phyloP scores from a whole-genome alignment of 2,329 filamentous ascomycete genomes.

The Fusarium sp. region DNA sequence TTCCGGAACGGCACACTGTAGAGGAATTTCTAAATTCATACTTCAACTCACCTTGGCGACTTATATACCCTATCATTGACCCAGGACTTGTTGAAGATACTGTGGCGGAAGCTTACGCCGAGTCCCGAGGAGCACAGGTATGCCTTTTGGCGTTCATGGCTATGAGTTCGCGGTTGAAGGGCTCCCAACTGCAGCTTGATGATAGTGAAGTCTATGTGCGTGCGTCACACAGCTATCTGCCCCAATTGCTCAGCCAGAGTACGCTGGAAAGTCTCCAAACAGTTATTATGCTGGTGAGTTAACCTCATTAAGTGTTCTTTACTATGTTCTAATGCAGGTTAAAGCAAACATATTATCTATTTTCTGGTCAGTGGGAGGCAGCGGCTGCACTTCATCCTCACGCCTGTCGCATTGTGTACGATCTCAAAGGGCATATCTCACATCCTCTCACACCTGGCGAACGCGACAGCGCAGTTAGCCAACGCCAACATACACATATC shows the following conservation, averaged over 20 bases:
- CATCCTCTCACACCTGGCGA: rapidly evolving
- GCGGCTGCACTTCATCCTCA: not conserved
- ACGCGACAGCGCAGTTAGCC: rapidly evolving
- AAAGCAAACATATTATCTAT: not conserved
- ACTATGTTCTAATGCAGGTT: not conserved
- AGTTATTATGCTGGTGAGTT: not conserved
- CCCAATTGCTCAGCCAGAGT: rapidly evolving
- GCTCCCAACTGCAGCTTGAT: rapidly evolving
- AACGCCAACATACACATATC: not conserved
- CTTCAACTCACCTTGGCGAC: not conserved
- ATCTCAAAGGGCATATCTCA: not conserved
- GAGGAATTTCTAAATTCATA: not conserved
- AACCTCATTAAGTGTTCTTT: rapidly evolving
- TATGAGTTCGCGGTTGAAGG: not conserved
- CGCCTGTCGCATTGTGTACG: not conserved
- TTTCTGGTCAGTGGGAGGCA: not conserved
- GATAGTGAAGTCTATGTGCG: not conserved
- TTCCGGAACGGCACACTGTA: not conserved
- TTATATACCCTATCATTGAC: not conserved
- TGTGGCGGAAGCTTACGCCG: not conserved
- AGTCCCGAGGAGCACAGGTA: rapidly evolving
- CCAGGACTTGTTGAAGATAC: not conserved
- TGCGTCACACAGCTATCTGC: not conserved
- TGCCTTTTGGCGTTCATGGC: not conserved
- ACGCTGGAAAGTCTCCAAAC: not conserved